Evolutionary conservation across 306 rosid genomes (phyloP).

Genomic region (Sophora flavescens): DNA sequence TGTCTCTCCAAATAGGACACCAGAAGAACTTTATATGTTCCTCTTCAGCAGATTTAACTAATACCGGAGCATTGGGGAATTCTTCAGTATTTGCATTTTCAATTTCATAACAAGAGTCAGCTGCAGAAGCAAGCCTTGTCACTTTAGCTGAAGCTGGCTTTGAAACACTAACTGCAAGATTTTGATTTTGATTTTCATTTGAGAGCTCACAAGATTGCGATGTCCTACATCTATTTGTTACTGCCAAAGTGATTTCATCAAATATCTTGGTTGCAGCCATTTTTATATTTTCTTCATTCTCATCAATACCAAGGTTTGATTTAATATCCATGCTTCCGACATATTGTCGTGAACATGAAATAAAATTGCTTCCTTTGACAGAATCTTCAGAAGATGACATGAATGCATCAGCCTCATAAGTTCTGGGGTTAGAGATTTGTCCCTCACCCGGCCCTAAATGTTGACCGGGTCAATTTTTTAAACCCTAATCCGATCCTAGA

Average conservation of each 20-base stretch:
- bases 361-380: conserved; percentile 42
- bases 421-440: neutral
- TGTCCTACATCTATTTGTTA: conserved; percentile 42
- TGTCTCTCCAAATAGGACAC: conserved; percentile 51
- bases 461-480: no score
- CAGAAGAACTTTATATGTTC: conserved; percentile 44
- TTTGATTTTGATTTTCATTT: conserved; percentile 44
- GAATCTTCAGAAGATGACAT: conserved; percentile 49
- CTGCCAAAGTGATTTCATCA: conserved; percentile 30
- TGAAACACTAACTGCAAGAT: no score
- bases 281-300: conserved; percentile 36
- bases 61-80: conserved; percentile 33
- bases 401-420: conserved; percentile 39
- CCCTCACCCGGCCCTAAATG: no score
- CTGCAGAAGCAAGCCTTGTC: conserved; percentile 30
- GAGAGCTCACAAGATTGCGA: conserved; percentile 44
- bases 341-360: conserved; percentile 47
- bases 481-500: no score
- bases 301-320: conserved; percentile 37
- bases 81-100: conserved; percentile 52
- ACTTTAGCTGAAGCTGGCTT: conserved; percentile 49
- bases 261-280: conserved; percentile 39
- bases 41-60: conserved; percentile 14
- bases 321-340: conserved; percentile 38
- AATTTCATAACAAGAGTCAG: conserved; percentile 46